Base-by-base conservation (phyloP, 139 green algal genomes). In the Volvox reticuliferus region DNA sequence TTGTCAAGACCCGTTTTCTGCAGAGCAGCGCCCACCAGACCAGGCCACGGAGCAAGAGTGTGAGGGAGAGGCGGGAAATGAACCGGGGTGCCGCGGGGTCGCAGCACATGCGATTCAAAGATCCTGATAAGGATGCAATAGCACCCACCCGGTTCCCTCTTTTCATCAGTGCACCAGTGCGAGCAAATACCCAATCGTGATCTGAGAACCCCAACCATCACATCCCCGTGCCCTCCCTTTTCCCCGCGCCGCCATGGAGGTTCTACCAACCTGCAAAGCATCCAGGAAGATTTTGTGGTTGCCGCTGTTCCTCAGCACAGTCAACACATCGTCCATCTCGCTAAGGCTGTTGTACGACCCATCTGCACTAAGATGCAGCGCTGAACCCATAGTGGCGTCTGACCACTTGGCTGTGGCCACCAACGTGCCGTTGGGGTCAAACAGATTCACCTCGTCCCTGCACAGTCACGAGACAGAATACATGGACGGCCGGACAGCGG, bases 231-330 rank as follows among this genome's bases (percentile, higher is more conserved):
- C 24, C 37, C 37, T n/a, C n/a, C n/a, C n/a, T n/a, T 12, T 26
- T 84, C 76, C 76, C 32, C n/a, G 33, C 2, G 21, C 79, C 79
- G 2, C 67, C 5, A 55, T 14, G 44, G 5, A 9, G 44, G 44
- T 14, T 55, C 44, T 73, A 16, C 5, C 71, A n/a, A 95, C 94
- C 93, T 95, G 77, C 12, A 97, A 89, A 12, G 94, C 95, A 28
- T 92, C 68, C 44, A 96, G 82, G 69, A 96, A 94, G 35, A 91
- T 95, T 21, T 75, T 63, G 90, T 94, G 96, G 22, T 83, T 33
- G 26, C 93, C 94, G n/a, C 93, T 33, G 17, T n/a, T 83, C 0
- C 82, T 67, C 24, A 97, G 93, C 76, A 94, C 79, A 14, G 93
- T 89, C 24, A 97, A 24, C 33, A 97, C 88, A 62, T 92, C 87